Evolutionary conservation across 2,329 filamentous ascomycete genomes (phyloP).

Genomic region (Cadophora sp.): DNA sequence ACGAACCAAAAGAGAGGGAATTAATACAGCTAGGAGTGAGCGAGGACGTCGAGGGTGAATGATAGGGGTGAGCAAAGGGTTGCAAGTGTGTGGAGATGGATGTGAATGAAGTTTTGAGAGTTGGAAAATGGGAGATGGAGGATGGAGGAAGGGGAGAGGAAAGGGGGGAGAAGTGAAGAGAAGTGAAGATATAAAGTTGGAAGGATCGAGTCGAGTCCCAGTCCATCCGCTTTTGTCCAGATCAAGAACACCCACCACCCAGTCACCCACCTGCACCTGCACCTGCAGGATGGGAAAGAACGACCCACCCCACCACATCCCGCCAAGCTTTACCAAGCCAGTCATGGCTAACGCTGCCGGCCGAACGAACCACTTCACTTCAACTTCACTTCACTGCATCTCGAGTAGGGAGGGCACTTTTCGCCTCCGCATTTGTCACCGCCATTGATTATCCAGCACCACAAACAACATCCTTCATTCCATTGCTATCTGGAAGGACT

Average conservation of each 20-base stretch:
- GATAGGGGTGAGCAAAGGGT: conserved; percentile 5
- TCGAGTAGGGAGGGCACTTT: neutral
- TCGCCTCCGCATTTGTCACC: conserved; percentile 12
- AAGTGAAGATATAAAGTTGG: conserved; percentile 5
- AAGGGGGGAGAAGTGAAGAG: conserved; percentile 3
- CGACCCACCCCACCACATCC: neutral
- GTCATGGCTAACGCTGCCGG: neutral
- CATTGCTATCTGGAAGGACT: conserved; percentile 13
- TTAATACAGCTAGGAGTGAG: conserved; percentile 3
- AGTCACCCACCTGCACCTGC: too few species aligned
- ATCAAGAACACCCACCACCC: neutral
- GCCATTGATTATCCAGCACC: neutral
- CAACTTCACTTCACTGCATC: neutral
- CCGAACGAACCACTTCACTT: neutral
- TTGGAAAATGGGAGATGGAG: neutral
- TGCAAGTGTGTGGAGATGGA: neutral
- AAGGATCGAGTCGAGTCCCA: conserved; percentile 1
- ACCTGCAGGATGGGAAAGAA: neutral
- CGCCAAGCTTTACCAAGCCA: neutral
- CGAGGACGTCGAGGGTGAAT: conserved; percentile 1
- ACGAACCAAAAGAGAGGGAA: neutral
- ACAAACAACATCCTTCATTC: conserved; percentile 1
- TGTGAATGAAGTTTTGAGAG: neutral
- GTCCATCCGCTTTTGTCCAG: neutral
- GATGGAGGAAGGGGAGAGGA: neutral